Conservation (phyloP, 2,329 filamentous ascomycete genomes). For the Trichothecium roseum region DNA sequence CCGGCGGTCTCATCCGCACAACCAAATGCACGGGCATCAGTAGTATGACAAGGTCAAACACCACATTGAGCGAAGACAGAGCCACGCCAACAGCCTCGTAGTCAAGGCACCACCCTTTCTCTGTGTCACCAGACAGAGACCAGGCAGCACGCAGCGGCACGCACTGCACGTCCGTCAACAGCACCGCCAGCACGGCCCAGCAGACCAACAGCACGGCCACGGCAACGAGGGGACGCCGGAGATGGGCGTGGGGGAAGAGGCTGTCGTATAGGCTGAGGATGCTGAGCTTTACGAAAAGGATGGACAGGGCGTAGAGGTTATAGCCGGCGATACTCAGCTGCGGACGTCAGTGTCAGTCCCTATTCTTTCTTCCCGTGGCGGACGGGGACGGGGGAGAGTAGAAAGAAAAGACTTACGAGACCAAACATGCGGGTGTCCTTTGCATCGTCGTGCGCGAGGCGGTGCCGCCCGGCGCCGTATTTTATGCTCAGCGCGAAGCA, state of each 20-base stretch:
- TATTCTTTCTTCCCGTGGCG: too few species aligned
- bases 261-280: constrained; percentile 1
- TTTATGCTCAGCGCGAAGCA: too few species aligned
- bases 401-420: too few species aligned
- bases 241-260: background rate
- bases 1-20: background rate
- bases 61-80: background rate
- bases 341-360: too few species aligned
- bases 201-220: background rate
- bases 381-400: too few species aligned
- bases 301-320: background rate
- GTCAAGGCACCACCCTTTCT: background rate
- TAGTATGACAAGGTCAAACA: background rate
- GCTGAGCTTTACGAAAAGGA: background rate
- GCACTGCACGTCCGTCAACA: background rate
- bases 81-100: background rate
- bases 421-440: too few species aligned
- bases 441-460: too few species aligned
- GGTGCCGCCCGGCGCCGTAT: too few species aligned
- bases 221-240: background rate
- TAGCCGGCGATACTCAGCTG: background rate
- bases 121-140: background rate
- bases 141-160: background rate
- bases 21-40: background rate
- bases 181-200: background rate